Conservation (phyloP, 2,329 filamentous ascomycete genomes). For the Ophiocordyceps unilateralis region DNA sequence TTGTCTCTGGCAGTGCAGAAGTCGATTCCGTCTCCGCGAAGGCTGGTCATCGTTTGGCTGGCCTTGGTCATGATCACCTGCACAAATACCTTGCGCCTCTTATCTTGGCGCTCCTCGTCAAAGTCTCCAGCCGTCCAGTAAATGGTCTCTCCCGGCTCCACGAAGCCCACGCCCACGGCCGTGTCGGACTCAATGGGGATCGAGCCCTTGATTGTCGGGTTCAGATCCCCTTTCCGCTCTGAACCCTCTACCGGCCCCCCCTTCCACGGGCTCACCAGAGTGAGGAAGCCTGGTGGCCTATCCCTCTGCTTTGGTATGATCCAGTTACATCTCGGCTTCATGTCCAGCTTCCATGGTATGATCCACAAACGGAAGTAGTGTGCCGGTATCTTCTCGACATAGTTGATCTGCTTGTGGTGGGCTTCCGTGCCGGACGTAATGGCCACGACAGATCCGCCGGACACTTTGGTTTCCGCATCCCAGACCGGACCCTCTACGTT, state of each 20-base stretch:
- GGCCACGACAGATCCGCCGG: too few species aligned
- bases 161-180: conserved; percentile 63
- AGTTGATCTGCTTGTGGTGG: too few species aligned
- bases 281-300: conserved; percentile 54
- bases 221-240: conserved; percentile 45
- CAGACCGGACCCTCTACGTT: too few species aligned
- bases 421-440: too few species aligned
- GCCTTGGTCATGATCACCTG: conserved; percentile 68
- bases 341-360: too few species aligned
- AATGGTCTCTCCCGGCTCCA: conserved; percentile 47
- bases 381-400: too few species aligned
- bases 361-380: too few species aligned
- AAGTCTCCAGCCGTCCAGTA: conserved; percentile 53
- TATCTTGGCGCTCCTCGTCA: conserved; percentile 23
- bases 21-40: too few species aligned
- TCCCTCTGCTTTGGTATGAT: conserved; percentile 15
- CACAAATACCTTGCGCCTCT: conserved; percentile 57
- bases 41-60: conserved; percentile 34
- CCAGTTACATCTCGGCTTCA: too few species aligned
- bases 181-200: conserved; percentile 78
- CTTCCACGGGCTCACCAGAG: conserved; percentile 60
- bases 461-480: too few species aligned
- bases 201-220: conserved; percentile 42
- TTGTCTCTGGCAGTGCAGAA: too few species aligned
- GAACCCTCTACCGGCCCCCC: conserved; percentile 43